phyloP scores from a whole-genome alignment of 2,329 filamentous ascomycete genomes.

The Alternaria novae-zelandiae region DNA sequence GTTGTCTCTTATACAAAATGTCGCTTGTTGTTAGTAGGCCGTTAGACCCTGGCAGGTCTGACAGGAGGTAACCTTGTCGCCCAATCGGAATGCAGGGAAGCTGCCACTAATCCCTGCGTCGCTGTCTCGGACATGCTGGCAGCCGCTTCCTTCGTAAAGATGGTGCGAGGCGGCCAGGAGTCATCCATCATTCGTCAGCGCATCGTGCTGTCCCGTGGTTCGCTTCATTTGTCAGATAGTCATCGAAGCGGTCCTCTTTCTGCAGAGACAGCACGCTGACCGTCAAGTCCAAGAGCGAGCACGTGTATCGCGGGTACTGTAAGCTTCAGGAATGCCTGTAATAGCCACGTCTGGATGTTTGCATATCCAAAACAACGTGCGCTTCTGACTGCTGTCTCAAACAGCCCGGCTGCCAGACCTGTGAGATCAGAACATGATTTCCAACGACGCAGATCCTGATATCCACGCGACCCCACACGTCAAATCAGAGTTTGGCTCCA shows the following conservation, averaged over 20 bases:
- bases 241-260: not conserved
- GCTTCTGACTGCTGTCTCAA: not conserved
- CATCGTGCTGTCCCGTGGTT: slow-evolving; percentile 15
- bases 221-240: slow-evolving; percentile 8
- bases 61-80: slow-evolving; percentile 10
- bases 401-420: not conserved
- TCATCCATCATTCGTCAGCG: slow-evolving; percentile 21
- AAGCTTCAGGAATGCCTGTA: not conserved
- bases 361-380: not conserved
- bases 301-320: not conserved
- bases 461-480: slow-evolving; percentile 17
- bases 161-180: not conserved
- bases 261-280: not conserved
- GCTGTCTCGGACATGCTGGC: slow-evolving; percentile 24
- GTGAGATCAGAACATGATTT: not conserved
- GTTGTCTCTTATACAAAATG: slow-evolving; percentile 25
- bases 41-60: slow-evolving; percentile 8
- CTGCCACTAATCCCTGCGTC: slow-evolving; percentile 17
- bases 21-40: slow-evolving; percentile 19
- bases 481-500: slow-evolving; percentile 8
- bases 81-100: slow-evolving; percentile 42
- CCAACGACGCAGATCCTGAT: slow-evolving; percentile 2
- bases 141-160: slow-evolving; percentile 18
- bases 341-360: not conserved
- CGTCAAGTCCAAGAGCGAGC: not conserved